These are phyloP conservation scores for Sordariomycetes sp. DNA, from an alignment of 2,329 filamentous ascomycete genomes.

Conservation along the genomic window DNA sequence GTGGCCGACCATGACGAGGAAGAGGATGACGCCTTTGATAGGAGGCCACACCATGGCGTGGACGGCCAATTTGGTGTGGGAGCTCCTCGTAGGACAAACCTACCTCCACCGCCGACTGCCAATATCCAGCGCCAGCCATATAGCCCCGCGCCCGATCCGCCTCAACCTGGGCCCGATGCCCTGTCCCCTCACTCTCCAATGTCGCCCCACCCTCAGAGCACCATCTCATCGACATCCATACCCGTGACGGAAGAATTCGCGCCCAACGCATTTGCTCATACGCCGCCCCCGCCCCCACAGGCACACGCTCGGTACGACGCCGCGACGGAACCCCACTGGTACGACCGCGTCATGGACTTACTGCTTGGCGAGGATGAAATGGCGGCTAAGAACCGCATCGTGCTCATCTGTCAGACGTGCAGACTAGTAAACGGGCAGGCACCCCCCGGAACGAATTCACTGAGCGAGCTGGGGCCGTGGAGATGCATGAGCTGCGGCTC, in stretches of 20 bases:
- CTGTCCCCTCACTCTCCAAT: conserved; percentile 10
- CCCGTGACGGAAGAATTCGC: conserved; percentile 47
- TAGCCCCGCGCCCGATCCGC: conserved; percentile 12
- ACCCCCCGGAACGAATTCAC: conserved; percentile 65
- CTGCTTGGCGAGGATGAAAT: conserved; percentile 93
- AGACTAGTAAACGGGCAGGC: conserved; percentile 91
- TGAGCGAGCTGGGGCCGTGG: conserved; percentile 78
- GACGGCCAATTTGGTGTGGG: conserved; percentile 5
- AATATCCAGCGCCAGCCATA: conserved; percentile 35
- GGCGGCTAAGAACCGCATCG: conserved; percentile 78
- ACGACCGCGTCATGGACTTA: conserved; percentile 84
- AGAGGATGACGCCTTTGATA: conserved; percentile 8
- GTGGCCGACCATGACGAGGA: conserved; percentile 4
- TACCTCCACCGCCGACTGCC: conserved; percentile 47
- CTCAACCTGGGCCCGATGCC: conserved; percentile 16
- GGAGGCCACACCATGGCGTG: conserved; percentile 11
- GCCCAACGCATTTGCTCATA: conserved; percentile 49
- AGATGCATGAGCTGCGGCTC: conserved; percentile 74
- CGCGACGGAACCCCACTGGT: conserved; percentile 54
- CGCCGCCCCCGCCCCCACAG: conserved; percentile 10
- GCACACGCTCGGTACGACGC: conserved; percentile 6
- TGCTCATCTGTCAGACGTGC: conserved; percentile 70
- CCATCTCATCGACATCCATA: conserved; percentile 15
- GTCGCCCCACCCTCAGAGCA: conserved; percentile 16
- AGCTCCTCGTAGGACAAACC: conserved; percentile 26